Conservation (phyloP, 768 basidiomycete genomes). For the Naganishia onofrii region DNA sequence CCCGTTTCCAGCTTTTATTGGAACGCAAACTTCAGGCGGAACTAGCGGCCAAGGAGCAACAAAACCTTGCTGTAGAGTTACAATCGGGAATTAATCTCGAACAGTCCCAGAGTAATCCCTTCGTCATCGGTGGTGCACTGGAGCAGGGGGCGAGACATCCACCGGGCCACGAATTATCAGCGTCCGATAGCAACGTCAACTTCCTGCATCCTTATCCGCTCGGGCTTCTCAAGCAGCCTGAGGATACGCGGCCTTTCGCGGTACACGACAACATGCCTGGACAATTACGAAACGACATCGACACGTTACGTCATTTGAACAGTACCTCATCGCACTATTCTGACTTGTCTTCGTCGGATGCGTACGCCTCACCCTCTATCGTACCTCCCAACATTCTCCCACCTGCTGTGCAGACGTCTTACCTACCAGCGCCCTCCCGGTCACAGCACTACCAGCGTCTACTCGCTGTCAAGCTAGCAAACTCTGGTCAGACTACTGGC, state of each 20-base stretch:
- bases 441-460: conserved; percentile 31
- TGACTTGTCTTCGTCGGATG: not conserved
- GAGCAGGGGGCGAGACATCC: not conserved
- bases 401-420: not conserved
- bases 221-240: not conserved
- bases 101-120: not conserved
- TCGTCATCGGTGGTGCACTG: not conserved
- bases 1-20: conserved; percentile 10
- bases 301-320: not conserved
- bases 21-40: conserved; percentile 20
- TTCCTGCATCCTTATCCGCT: not conserved
- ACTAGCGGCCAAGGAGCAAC: conserved; percentile 13
- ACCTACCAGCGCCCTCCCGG: conserved; percentile 26
- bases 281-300: not conserved
- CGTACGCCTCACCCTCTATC: not conserved
- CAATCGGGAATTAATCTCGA: not conserved
- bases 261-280: not conserved
- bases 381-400: conserved; percentile 8
- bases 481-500: conserved; percentile 1
- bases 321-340: not conserved
- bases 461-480: conserved; percentile 28
- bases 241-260: not conserved
- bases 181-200: not conserved
- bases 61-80: not conserved
- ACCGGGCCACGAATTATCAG: not conserved